Base-by-base conservation (phyloP, 2,329 filamentous ascomycete species). In the Aspergillus pseudoviridinutans region DNA sequence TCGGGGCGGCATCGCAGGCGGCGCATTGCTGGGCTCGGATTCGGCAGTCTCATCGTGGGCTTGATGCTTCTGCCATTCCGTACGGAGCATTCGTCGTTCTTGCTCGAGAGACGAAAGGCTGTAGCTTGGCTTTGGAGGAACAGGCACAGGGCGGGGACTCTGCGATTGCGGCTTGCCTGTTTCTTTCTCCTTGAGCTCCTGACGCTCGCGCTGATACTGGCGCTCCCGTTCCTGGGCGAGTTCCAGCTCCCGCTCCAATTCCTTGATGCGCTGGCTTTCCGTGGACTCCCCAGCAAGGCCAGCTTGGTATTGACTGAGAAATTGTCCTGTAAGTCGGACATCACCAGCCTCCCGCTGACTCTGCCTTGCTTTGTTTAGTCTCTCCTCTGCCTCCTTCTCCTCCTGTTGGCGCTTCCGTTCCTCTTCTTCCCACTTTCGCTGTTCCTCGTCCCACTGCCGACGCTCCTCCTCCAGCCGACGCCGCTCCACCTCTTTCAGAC, bases 241-340 rank as follows among this genome's bases (percentile, higher is more conserved):
- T 66, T 86, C 84, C 1, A 91, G 79, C 68, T 90, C 84, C 32
- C 82, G 80, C 75, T 97, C 93, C 4, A 97, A 81, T 70, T 97
- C 88, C 66, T 84, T 84, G 61, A 97, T 87, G 44, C 92, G 86
- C 61, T 81, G 83, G 61, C 80, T 84, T 71, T 93, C 84, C 2
- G 79, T 74, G 25, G 77, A 78, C 59, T 75, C 82, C 54, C 73
- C 68, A 60, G 80, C 73, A 69, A 89, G 86, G 64, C 91, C 87
- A 22, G 87, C 86, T 71, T 91, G 88, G 71, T 96, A 96, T 70
- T 96, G 89, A 68, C 90, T 93, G 52, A 96, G 82, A 66, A 88
- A 92, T 69, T 96, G 92, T 2, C 92, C 92, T 59, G 87, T 88
- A 24, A 96, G 79, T 60, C 87, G 84, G 41, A 82, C 80, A 65